Percentiles rank a stretch among this genome's conserved stretches.
These are phyloP conservation scores for Sugiyamaella castrensis DNA, from an alignment of 1,139 yeast genomes.

Conservation along the genomic window DNA sequence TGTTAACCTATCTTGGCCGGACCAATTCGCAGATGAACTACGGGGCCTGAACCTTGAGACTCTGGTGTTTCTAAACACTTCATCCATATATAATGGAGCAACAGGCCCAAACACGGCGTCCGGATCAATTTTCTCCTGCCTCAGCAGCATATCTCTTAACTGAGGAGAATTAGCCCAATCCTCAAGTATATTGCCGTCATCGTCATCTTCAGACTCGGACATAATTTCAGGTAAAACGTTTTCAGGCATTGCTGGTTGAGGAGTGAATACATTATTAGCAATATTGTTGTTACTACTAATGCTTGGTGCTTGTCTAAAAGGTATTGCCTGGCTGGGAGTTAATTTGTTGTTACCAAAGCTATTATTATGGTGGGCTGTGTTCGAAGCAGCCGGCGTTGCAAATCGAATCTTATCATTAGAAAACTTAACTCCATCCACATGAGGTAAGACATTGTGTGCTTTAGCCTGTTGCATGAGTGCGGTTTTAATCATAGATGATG, in stretches of 20 bases:
- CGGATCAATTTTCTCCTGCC: constrained; percentile 67
- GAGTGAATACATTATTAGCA: constrained; percentile 5
- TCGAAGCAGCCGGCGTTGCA: constrained; percentile 20
- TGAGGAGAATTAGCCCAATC: constrained; percentile 76
- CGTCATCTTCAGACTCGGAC: constrained; percentile 58
- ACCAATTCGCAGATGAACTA: constrained; percentile 60
- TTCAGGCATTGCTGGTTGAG: constrained; percentile 16
- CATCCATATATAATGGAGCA: constrained; percentile 64
- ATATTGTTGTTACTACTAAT: constrained; percentile 22
- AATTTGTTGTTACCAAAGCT: constrained; percentile 15
- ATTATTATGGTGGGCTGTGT: neutral
- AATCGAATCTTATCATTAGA: constrained; percentile 37
- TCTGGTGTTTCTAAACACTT: constrained; percentile 53
- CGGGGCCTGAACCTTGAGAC: constrained; percentile 51
- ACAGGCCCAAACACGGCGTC: constrained; percentile 73
- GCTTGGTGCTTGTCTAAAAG: constrained; percentile 20
- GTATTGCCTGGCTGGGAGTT: constrained; percentile 7
- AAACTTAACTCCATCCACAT: constrained; percentile 38
- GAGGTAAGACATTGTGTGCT: constrained; percentile 23
- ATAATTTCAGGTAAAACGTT: constrained; percentile 45
- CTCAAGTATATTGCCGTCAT: constrained; percentile 50
- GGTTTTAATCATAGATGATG: constrained; percentile 37
- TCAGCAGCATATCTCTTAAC: constrained; percentile 49
- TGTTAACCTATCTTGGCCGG: constrained; percentile 45
- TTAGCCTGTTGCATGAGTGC: constrained; percentile 29